phyloP scores from a whole-genome alignment of 2,329 filamentous ascomycete species.

The Pseudogymnoascus verrucosus region DNA sequence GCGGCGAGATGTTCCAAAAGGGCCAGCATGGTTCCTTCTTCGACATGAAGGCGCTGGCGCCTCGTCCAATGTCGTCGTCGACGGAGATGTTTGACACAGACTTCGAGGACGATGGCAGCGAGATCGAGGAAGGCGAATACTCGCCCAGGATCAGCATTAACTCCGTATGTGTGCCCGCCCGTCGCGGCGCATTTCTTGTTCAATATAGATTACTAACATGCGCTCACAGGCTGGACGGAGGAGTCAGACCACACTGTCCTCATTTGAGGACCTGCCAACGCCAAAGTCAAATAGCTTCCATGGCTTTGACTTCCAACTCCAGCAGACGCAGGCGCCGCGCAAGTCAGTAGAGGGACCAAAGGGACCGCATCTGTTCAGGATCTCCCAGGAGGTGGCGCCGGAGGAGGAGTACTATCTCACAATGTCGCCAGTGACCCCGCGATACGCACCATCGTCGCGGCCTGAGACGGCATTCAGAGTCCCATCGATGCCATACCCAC shows the following conservation, averaged over 20 bases:
- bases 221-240: slow-evolving; percentile 53
- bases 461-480: slow-evolving; percentile 19
- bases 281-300: slow-evolving; percentile 50
- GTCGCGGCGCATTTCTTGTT: slow-evolving; percentile 13
- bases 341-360: slow-evolving; percentile 70
- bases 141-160: slow-evolving; percentile 61
- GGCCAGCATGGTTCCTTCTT: slow-evolving; percentile 51
- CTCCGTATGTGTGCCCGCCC: slow-evolving; percentile 49
- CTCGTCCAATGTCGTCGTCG: slow-evolving; percentile 59
- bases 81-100: slow-evolving; percentile 77
- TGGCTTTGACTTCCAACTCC: slow-evolving; percentile 53
- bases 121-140: slow-evolving; percentile 51
- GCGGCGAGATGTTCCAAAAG: slow-evolving; percentile 38
- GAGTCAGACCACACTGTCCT: slow-evolving; percentile 80
- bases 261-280: slow-evolving; percentile 73
- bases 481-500: slow-evolving; percentile 17
- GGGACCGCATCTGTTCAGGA: slow-evolving; percentile 80
- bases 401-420: slow-evolving; percentile 46
- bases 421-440: slow-evolving; percentile 66
- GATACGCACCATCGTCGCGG: slow-evolving; percentile 37
- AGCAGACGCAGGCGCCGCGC: slow-evolving; percentile 31
- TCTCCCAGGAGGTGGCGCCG: slow-evolving; percentile 43
- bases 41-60: slow-evolving; percentile 43
- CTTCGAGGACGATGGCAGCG: slow-evolving; percentile 50
- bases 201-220: slow-evolving; percentile 12